A percentile compares a stretch with the other conserved stretches of the same genome.
phyloP scores from a whole-genome alignment of 2,329 filamentous ascomycete genomes.

The Fusarium coicis region DNA sequence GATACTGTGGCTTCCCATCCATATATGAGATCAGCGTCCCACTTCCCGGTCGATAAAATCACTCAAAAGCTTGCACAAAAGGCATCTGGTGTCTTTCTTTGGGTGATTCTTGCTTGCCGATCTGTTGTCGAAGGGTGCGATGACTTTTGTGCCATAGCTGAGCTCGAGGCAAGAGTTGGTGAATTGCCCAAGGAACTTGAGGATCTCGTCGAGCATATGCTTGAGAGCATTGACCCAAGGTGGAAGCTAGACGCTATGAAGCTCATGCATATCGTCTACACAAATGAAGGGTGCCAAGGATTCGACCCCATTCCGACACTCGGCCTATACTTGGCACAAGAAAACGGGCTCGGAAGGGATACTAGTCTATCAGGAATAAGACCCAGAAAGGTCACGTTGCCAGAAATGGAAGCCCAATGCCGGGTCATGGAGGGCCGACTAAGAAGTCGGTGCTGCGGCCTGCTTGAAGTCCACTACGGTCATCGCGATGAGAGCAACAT shows the following conservation, averaged over 20 bases:
- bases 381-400: accelerated
- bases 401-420: not conserved
- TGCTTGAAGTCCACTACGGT: not conserved
- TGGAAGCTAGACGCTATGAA: not conserved
- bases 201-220: not conserved
- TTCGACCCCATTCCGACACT: not conserved
- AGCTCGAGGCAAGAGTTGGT: not conserved
- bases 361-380: not conserved
- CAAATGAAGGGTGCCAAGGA: accelerated
- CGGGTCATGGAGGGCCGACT: not conserved
- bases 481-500: accelerated
- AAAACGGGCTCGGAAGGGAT: accelerated
- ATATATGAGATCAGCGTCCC: not conserved
- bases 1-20: not conserved
- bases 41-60: accelerated
- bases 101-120: not conserved
- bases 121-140: not conserved
- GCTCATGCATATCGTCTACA: not conserved
- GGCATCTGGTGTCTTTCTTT: not conserved
- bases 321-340: accelerated
- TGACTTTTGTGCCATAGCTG: not conserved
- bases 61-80: not conserved
- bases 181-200: not conserved
- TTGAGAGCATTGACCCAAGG: not conserved
- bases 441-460: not conserved